These are phyloP conservation scores for Auriscalpium vulgare DNA, from an alignment of 768 basidiomycete species.

Conservation along the genomic window DNA sequence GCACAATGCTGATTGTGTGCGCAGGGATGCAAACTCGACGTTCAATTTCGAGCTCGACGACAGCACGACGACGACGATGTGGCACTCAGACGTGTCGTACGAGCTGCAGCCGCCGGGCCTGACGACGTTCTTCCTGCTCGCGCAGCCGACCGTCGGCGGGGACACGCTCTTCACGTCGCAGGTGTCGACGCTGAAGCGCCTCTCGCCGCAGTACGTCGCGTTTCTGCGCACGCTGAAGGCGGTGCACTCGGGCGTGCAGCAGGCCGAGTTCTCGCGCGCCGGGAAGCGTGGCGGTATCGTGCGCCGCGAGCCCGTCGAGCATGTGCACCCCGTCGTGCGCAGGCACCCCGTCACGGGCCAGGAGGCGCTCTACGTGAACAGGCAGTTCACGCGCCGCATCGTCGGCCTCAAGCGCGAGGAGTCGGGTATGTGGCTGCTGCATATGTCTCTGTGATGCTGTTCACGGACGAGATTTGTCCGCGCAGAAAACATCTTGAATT, in stretches of 20 bases:
- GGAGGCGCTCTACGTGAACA: constrained; percentile 82
- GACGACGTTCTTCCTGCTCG: constrained; percentile 77
- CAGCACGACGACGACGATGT: constrained; percentile 44
- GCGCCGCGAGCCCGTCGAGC: constrained; percentile 75
- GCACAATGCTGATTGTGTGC: constrained; percentile 1
- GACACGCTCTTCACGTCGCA: constrained; percentile 70
- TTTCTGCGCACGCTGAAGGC: constrained; percentile 76
- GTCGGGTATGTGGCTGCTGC: constrained; percentile 43
- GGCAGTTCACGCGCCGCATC: constrained; percentile 74
- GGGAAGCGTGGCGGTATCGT: constrained; percentile 70
- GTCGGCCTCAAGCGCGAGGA: constrained; percentile 83
- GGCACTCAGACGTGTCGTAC: constrained; percentile 83
- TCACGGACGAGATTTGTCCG: background rate
- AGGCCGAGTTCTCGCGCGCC: constrained; percentile 64
- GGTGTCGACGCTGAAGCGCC: constrained; percentile 57
- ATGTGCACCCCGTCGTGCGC: constrained; percentile 71
- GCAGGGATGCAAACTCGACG: constrained; percentile 56
- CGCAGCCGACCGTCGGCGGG: constrained; percentile 55
- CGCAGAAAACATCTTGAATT: constrained; percentile 55
- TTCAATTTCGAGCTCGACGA: constrained; percentile 71
- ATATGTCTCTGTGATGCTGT: background rate
- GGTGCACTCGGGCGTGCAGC: constrained; percentile 76
- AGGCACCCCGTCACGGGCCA: constrained; percentile 81
- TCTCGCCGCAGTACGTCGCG: constrained; percentile 69
- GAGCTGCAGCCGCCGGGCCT: constrained; percentile 81